Evolutionary conservation across 169 alveolate species (phyloP), one percentile per base, ranked within the genome.

Genomic region (Plasmodium vinckei): DNA sequence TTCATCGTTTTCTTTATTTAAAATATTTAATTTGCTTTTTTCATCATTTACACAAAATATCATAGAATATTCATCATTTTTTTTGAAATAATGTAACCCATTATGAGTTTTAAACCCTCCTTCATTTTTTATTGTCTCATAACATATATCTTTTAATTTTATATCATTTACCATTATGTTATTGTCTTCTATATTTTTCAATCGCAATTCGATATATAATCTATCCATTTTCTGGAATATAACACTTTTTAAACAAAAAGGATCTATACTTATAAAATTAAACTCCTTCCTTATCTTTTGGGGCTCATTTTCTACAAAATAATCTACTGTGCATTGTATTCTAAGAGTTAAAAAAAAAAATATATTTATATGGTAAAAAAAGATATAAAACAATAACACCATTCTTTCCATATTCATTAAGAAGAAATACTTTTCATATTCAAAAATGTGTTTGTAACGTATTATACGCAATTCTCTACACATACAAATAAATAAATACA

Each of bases 1-100:
- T 23, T 77, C 88, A 27, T 64, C 69, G 27, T 57, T 39, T 42
- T 56, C 19, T 21, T 68, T 47, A 47, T 64, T 77, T 44, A 77
- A 77, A 49, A 77, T 77, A 57, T 46, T 39, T 77, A 53, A 61
- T 77, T 77, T 77, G 57, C 88, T 77, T 64, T 63, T 67, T 42
- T 77, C 88, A 49, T 77, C 88, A 51, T 64, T 65, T 49, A 77
- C 69, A 64, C 88, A 53, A 63, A 77, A 77, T 49, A 77, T 64
- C 69, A 77, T 77, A 42, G 88, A 77, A 47, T 77, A 77, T 44
- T 77, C 79, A 77, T 77, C 88, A 77, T 77, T 63, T 44, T 77
- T 73, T 46, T 77, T 77, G 25, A 77, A 77, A 63, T 77, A 77
- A 46, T 77, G 47, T 54, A 77, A 15, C 12, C 88, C 88, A 64